phyloP scores from a whole-genome alignment of 257 asterid genomes.

The Solanum neorickii region DNA sequence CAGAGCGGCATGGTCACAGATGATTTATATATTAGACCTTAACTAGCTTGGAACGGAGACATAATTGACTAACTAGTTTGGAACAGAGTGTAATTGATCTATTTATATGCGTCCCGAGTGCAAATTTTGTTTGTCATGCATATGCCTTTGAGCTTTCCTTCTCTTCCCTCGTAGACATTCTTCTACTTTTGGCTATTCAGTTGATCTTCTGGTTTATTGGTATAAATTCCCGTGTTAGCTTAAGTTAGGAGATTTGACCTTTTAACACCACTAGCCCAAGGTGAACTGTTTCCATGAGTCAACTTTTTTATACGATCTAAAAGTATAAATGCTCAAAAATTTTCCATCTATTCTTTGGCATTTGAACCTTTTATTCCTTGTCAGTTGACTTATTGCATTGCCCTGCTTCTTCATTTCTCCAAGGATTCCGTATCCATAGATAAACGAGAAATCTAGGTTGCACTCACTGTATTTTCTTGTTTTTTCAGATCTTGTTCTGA shows the following conservation, averaged over 20 bases:
- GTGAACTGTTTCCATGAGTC: neutral
- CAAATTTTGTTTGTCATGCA: neutral
- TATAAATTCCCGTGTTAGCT: neutral
- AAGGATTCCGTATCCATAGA: neutral
- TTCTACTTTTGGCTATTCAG: neutral
- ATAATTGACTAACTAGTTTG: neutral
- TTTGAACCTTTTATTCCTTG: neutral
- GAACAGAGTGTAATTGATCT: neutral
- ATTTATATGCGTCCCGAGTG: neutral
- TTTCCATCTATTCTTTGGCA: neutral
- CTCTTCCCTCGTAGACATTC: neutral
- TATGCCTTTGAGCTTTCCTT: neutral
- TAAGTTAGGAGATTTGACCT: neutral
- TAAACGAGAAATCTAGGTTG: neutral
- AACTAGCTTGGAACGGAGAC: neutral
- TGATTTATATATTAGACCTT: neutral
- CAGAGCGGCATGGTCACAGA: neutral
- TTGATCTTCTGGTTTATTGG: neutral
- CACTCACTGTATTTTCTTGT: neutral
- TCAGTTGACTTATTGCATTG: neutral
- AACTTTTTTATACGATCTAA: neutral
- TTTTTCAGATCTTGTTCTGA: conserved; percentile 47
- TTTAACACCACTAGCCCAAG: neutral
- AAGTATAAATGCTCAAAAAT: neutral
- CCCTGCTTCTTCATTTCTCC: neutral